Conservation (phyloP, 257 asterid genomes). For the Striga asiatica region DNA sequence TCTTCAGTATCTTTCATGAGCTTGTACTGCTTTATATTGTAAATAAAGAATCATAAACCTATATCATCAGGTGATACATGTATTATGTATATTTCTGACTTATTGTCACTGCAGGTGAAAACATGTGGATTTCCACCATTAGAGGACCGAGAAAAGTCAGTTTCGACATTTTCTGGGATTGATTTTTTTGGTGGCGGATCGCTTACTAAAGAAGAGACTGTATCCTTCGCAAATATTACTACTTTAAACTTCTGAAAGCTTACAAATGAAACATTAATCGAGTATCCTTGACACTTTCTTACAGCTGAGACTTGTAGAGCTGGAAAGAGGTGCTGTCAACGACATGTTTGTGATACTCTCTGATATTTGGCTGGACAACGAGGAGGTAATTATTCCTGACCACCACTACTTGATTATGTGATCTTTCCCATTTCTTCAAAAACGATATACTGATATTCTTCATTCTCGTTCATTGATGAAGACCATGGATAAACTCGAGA, state of each 20-base stretch:
- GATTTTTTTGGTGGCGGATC: conserved; percentile 87
- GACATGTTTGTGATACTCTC: conserved; percentile 95
- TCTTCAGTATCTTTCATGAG: neutral
- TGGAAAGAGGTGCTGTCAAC: conserved; percentile 73
- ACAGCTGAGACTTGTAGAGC: conserved; percentile 72
- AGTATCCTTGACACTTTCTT: conserved; percentile 31
- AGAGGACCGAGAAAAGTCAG: conserved; percentile 76
- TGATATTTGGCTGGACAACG: conserved; percentile 82
- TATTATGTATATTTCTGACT: neutral
- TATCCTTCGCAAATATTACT: conserved; percentile 41
- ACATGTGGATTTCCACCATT: conserved; percentile 91
- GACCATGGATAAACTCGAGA: conserved; percentile 78
- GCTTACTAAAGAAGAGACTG: conserved; percentile 81
- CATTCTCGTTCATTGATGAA: conserved; percentile 50
- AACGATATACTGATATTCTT: conserved; percentile 28
- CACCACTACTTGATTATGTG: conserved; percentile 6
- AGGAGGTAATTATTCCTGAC: conserved; percentile 40
- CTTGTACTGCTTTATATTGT: neutral
- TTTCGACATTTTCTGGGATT: conserved; percentile 42
- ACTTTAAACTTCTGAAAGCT: neutral
- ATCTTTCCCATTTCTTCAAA: conserved; percentile 6
- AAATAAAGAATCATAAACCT: neutral
- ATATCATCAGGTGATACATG: neutral
- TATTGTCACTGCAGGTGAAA: conserved; percentile 46
- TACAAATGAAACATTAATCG: neutral